Base-by-base conservation (phyloP, 192 early-diverging fungal species). In the Linnemannia zychae region DNA sequence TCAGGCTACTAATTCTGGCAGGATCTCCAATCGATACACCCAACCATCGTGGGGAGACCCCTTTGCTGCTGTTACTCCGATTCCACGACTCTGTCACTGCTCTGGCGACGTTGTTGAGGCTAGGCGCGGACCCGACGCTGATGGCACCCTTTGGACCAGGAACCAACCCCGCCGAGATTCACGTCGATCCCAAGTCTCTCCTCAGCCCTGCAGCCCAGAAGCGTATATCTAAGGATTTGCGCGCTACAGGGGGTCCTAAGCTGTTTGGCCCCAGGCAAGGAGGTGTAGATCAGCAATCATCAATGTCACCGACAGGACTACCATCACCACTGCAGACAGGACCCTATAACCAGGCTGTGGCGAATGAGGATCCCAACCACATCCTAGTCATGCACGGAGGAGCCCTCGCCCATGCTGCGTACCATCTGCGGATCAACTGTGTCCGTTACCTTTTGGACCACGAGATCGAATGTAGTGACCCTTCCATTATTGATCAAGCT, bases 71-170 rank as follows among this genome's bases (percentile, higher is more conserved):
- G 22, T 44, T 85, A 38, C 74, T 85, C 36, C 77, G 83, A 38
- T 73, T 72, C 67, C 83, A 85, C 24, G 83, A 85, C 38, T 72
- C 65, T n/a, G 74, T 85, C 36, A 76, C 78, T 22, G 83, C 77
- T 0, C 31, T 85, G 70, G 83, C 83, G 24, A 78, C 76, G 6
- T 63, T 85, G 5, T 24, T 85, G 40, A 70, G 49, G 17, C 31
- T 85, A 33, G 83, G 83, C 1, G 83, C 83, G 5, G 74, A 85
- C 40, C 83, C 83, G 3, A 79, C 74, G 16, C 46, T n/a, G 7
- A 72, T 79, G 74, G 77, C 83, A 22, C 83, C 83, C 20, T 85
- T 85, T 79, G 83, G 83, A 33, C 83, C 83, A 53, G 83, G 83
- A 17, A 75, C 72, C 33, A 71, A 76, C 28, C 77, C 83, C 13